A percentile compares a stretch with the other conserved stretches of the same genome.
phyloP scores from a whole-genome alignment of 2,329 filamentous ascomycete genomes.

The Aspergillus fijiensis region DNA sequence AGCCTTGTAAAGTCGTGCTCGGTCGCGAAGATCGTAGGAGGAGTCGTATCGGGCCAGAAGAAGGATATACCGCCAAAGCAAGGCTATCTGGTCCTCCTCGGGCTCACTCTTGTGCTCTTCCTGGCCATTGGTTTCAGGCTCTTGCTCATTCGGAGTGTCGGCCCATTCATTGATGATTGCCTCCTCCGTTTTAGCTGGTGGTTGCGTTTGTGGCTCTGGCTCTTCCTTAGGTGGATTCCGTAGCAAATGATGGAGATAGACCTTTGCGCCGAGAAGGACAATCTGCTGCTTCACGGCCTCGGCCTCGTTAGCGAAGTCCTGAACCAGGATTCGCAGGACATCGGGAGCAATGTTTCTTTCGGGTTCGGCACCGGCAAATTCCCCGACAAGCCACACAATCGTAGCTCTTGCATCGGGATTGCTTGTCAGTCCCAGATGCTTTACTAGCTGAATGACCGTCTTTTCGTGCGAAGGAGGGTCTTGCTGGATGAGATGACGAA shows the following conservation, averaged over 20 bases:
- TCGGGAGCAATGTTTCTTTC: conserved; percentile 91
- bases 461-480: conserved; percentile 76
- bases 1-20: conserved; percentile 81
- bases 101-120: conserved; percentile 31
- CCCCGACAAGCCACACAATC: conserved; percentile 96
- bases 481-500: conserved; percentile 92
- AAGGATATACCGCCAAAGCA: conserved; percentile 81
- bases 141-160: conserved; percentile 19
- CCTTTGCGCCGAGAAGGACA: conserved; percentile 88
- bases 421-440: conserved; percentile 83
- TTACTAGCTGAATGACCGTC: conserved; percentile 85
- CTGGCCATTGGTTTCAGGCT: conserved; percentile 16
- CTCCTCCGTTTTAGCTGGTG: conserved; percentile 26
- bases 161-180: conserved; percentile 32
- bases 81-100: conserved; percentile 63
- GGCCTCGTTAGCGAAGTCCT: conserved; percentile 78
- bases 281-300: conserved; percentile 90
- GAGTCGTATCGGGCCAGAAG: conserved; percentile 87
- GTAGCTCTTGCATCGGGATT: conserved; percentile 87
- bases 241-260: conserved; percentile 82
- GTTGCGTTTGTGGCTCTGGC: conserved; percentile 22
- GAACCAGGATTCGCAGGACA: conserved; percentile 81
- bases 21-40: conserved; percentile 91
- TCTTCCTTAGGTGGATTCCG: conserved; percentile 44
- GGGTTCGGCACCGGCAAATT: conserved; percentile 77